phyloP scores from a whole-genome alignment of 202 grass and related monocot genomes.

The Elaeis oleifera region DNA sequence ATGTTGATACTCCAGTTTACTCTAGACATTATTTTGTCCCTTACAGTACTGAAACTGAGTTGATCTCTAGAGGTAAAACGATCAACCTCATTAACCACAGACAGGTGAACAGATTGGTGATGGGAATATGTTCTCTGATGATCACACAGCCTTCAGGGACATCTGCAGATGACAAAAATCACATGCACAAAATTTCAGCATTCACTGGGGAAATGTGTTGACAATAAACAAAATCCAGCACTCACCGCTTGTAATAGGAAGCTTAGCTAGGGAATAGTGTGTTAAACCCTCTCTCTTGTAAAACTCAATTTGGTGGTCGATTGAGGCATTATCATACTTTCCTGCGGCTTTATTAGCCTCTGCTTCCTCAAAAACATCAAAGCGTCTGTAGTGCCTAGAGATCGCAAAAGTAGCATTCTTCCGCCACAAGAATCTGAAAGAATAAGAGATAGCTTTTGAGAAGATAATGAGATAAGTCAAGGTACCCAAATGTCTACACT shows the following conservation, averaged over 20 bases:
- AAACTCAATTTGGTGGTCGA: conserved; percentile 88
- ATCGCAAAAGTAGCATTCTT: conserved; percentile 81
- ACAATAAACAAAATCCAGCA: conserved; percentile 7
- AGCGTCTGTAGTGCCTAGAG: conserved; percentile 94
- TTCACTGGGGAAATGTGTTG: not conserved
- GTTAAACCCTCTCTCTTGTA: conserved; percentile 94
- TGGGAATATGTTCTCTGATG: conserved; percentile 81
- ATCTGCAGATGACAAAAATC: conserved; percentile 38
- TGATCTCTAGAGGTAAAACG: conserved; percentile 91
- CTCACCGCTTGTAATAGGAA: conserved; percentile 94
- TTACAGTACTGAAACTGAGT: conserved; percentile 95
- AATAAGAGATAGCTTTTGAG: conserved; percentile 21
- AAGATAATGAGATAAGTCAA: too few species aligned
- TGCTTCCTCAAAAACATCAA: conserved; percentile 96
- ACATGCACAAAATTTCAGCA: not conserved
- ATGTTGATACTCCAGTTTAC: conserved; percentile 86
- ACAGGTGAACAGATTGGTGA: conserved; percentile 96
- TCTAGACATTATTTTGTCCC: conserved; percentile 77
- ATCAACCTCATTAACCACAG: conserved; percentile 99
- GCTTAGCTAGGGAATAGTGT: conserved; percentile 78
- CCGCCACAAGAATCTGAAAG: conserved; percentile 91
- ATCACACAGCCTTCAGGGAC: conserved; percentile 98
- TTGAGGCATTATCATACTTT: conserved; percentile 95
- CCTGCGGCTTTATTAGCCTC: conserved; percentile 97
- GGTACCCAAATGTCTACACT: too few species aligned